Conservation (phyloP, 106 monocot genomes). For the Dactylorhiza incarnata region DNA sequence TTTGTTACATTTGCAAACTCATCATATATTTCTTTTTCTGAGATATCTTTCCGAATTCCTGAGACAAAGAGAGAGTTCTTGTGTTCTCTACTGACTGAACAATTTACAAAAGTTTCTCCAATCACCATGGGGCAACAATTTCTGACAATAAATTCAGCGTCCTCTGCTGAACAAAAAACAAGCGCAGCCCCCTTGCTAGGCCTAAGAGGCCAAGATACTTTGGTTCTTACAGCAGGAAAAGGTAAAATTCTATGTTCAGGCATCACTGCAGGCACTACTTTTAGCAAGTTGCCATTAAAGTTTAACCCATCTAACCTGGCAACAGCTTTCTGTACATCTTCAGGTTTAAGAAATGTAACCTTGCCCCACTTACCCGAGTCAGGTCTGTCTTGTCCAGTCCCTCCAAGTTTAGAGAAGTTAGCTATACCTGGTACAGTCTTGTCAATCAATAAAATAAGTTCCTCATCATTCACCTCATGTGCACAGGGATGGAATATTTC, state of each 20-base stretch:
- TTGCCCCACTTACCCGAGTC: slow-evolving; percentile 55
- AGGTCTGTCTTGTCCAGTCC: slow-evolving; percentile 12
- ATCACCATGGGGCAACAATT: slow-evolving; percentile 41
- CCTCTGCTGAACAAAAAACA: slow-evolving; percentile 37
- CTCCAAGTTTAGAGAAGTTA: slow-evolving; percentile 20
- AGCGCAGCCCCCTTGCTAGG: slow-evolving; percentile 78
- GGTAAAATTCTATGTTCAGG: slow-evolving; percentile 20
- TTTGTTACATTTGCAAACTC: slow-evolving; percentile 33
- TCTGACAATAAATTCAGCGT: slow-evolving; percentile 37
- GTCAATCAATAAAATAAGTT: slow-evolving; percentile 54
- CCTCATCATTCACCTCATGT: slow-evolving; percentile 44
- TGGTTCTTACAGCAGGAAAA: slow-evolving; percentile 63
- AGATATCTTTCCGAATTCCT: slow-evolving; percentile 50
- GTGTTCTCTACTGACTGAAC: slow-evolving; percentile 35
- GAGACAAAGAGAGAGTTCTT: slow-evolving; percentile 43
- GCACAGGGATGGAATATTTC: slow-evolving; percentile 68
- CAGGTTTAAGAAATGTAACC: slow-evolving; percentile 68
- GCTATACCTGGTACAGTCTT: slow-evolving; percentile 45
- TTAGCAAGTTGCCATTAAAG: slow-evolving; percentile 48
- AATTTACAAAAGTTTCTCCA: slow-evolving; percentile 37
- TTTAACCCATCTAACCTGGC: slow-evolving; percentile 42
- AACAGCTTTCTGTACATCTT: slow-evolving; percentile 57
- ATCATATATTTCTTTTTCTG: slow-evolving; percentile 58
- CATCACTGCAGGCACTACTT: slow-evolving; percentile 29
- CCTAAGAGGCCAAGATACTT: slow-evolving; percentile 69